Evolutionary conservation across 2,329 filamentous ascomycete species (phyloP).

Genomic region (Ascochyta pisi): DNA sequence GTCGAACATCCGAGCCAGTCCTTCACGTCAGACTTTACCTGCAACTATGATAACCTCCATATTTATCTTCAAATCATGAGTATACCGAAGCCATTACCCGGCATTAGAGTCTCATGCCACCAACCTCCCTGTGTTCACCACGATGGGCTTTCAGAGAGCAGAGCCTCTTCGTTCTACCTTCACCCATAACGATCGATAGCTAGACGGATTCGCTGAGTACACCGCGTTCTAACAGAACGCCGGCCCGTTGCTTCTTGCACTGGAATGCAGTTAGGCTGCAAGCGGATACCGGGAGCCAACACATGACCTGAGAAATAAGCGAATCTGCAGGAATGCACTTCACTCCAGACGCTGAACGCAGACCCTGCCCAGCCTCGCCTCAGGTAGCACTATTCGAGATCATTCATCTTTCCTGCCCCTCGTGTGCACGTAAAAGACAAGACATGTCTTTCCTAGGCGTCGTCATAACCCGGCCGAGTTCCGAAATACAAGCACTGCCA

Average conservation of each 20-base stretch:
- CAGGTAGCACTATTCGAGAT: background rate
- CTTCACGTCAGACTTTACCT: background rate
- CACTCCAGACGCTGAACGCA: background rate
- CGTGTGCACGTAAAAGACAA: background rate
- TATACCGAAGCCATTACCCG: too few species aligned
- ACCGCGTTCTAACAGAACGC: too few species aligned
- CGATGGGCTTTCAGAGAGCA: too few species aligned
- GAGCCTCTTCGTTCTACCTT: too few species aligned
- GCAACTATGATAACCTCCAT: background rate
- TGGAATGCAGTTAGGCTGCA: slow-evolving; percentile 7
- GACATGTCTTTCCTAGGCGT: background rate
- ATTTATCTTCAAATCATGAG: too few species aligned
- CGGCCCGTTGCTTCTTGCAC: too few species aligned
- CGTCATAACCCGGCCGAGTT: slow-evolving; percentile 7
- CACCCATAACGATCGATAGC: too few species aligned
- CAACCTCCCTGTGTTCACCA: too few species aligned
- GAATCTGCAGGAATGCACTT: slow-evolving; percentile 9
- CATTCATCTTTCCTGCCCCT: too few species aligned
- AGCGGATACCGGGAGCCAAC: background rate
- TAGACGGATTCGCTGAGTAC: too few species aligned
- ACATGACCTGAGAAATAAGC: slow-evolving; percentile 1
- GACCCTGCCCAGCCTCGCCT: background rate
- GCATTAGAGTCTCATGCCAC: too few species aligned
- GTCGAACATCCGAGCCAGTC: background rate
- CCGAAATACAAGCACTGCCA: slow-evolving; percentile 6